Base-by-base conservation (phyloP, 352 stramenopile species). In the Blastocystis sp. region DNA sequence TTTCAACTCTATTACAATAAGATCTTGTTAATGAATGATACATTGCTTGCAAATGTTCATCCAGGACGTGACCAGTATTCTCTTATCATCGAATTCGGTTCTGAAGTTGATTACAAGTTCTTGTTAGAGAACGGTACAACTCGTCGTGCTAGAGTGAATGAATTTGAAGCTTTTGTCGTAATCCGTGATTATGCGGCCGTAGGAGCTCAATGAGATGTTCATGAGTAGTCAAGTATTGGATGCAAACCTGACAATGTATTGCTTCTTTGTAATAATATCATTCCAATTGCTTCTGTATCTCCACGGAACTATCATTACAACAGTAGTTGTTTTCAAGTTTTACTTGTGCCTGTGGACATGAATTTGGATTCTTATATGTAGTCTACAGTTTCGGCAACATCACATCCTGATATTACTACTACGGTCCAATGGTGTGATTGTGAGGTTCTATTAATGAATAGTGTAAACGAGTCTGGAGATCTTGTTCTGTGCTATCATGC, bases 1-100 rank as follows among this genome's bases (percentile, higher is more conserved):
- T 84, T 66, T 27, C 19, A 68, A 44, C 53, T 84, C 22, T 66
- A 53, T 17, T 84, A 84, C 56, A 84, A 84, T 5, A 84, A 84
- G 24, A 42, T 84, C 13, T 44, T 68, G 3, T 57, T 84, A 30
- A 84, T 68, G 73, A 68, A 84, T 42, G 30, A 66, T 44, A 84
- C 73, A 35, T 27, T 84, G 15, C 9, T 84, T 22, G 30, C n/a
- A 27, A 40, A 84, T 24, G 7, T 84, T 42, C 22, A 84, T 15
- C 53, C 53, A 40, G 51, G 48, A 19, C 22, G 22, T 24, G 48
- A 84, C n/a, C 59, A 30, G 27, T 84, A 69, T 44, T 66, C 73
- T 11, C 56, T 84, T 1, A 66, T 37, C 13, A 66, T 84, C 19
- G 73, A 84, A 66, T 84, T 66, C 53, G 73, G 73, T 19, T 22